phyloP scores from a whole-genome alignment of 2,329 filamentous ascomycete species.

The Diplodia corticola region DNA sequence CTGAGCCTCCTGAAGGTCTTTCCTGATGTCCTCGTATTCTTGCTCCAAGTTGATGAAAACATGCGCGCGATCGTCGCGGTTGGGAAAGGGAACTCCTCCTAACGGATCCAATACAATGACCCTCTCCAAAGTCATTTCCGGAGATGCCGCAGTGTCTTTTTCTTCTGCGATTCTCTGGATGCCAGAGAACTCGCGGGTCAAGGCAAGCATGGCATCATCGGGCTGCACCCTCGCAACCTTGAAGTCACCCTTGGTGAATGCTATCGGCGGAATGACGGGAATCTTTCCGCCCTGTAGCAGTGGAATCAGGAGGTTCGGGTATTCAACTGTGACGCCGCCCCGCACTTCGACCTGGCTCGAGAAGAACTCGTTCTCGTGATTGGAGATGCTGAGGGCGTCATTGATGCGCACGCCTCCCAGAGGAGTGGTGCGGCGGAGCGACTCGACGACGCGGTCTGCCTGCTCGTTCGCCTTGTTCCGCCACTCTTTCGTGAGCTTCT shows the following conservation, averaged over 20 bases:
- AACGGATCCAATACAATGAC: slow-evolving; percentile 85
- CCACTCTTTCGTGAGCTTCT: slow-evolving; percentile 33
- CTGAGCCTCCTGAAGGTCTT: slow-evolving; percentile 52
- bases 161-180: slow-evolving; percentile 43
- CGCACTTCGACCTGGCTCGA: slow-evolving; percentile 38
- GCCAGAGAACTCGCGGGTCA: slow-evolving; percentile 75
- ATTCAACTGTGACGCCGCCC: slow-evolving; percentile 43
- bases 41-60: slow-evolving; percentile 94
- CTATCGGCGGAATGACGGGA: slow-evolving; percentile 67
- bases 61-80: slow-evolving; percentile 63
- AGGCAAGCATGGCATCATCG: slow-evolving; percentile 69
- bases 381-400: slow-evolving; percentile 48
- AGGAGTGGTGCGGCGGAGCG: slow-evolving; percentile 69
- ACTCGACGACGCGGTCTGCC: slow-evolving; percentile 70
- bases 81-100: slow-evolving; percentile 75
- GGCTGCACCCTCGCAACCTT: slow-evolving; percentile 48
- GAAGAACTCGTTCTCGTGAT: slow-evolving; percentile 31
- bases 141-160: background rate
- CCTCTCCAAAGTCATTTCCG: slow-evolving; percentile 61
- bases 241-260: slow-evolving; percentile 52
- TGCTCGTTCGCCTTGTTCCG: slow-evolving; percentile 60
- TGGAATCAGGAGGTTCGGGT: slow-evolving; percentile 58
- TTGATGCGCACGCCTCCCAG: slow-evolving; percentile 70
- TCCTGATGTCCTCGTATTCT: slow-evolving; percentile 71
- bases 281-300: slow-evolving; percentile 69